These are phyloP conservation scores for Trapa incisa DNA, from an alignment of 345 rosid genomes.

Conservation along the genomic window DNA sequence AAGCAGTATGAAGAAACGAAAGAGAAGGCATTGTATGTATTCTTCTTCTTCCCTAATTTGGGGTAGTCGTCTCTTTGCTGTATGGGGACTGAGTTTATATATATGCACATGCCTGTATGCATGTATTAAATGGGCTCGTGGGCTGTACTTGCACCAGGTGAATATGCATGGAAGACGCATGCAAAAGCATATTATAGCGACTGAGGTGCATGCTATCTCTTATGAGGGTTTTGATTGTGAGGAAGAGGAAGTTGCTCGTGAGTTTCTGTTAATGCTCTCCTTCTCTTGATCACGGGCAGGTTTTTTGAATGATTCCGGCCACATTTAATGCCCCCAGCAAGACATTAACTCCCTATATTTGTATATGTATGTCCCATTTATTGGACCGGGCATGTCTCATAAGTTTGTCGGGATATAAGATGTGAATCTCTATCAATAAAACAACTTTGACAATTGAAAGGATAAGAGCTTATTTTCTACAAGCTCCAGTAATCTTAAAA, in stretches of 20 bases:
- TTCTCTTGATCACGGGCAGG: background rate
- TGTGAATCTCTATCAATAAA: too few species aligned
- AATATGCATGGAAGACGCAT: background rate
- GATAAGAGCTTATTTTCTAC: too few species aligned
- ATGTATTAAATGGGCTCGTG: slow-evolving; percentile 68
- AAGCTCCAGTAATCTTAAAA: too few species aligned
- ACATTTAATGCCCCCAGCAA: background rate
- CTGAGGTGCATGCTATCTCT: background rate
- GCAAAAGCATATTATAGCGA: too few species aligned
- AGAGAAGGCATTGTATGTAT: background rate
- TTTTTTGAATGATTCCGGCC: background rate
- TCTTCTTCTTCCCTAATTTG: too few species aligned
- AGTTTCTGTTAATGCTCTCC: slow-evolving; percentile 25
- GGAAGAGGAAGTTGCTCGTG: slow-evolving; percentile 37
- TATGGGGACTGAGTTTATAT: background rate
- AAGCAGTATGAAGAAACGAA: slow-evolving; percentile 2
- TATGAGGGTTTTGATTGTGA: background rate
- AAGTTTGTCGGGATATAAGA: too few species aligned
- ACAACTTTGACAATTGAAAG: too few species aligned
- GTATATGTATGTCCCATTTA: too few species aligned
- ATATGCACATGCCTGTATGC: slow-evolving; percentile 3
- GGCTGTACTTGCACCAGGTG: slow-evolving; percentile 11
- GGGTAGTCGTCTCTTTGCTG: background rate
- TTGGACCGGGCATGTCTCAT: too few species aligned
- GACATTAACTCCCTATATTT: too few species aligned